Evolutionary conservation across 768 basidiomycete genomes (phyloP), one percentile per base, ranked within the genome.

Genomic region (Boletus pseudo-olivaceus): DNA sequence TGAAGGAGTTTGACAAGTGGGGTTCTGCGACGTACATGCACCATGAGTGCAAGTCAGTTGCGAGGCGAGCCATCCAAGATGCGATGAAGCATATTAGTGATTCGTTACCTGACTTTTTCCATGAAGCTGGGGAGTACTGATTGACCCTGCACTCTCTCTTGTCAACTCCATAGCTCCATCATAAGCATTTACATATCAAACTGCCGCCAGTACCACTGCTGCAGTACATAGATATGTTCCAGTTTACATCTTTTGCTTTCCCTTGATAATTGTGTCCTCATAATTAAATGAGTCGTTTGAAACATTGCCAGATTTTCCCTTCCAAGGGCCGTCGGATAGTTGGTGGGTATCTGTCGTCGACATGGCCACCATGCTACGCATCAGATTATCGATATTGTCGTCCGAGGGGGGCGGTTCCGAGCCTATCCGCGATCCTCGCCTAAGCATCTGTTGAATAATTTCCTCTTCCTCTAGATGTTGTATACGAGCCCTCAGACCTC

Each of bases 1-100:
- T 81, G 61, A 84, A 82, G 69, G 85, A 88, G 51, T 85, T 84
- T 54, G 87, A 87, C 53, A 74, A 81, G 49, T 84, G 83, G 82
- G 85, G 86, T 2, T 80, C 78, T 54, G 83, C 82, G 54, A 82
- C 84, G n/a, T 87, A 87, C 64, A 88, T 89, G 88, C 85, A 88
- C 61, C 83, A 82, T 53, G 88, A 88, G 53, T 90, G 88, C 72
- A 76, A 84, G 63, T 68, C 73, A 62, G 67, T 73, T 20, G 88
- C 86, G 23, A 78, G 78, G 66, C 77, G 77, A 60, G 75, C 76
- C 43, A 81, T 89, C 43, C 66, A 69, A 23, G 84, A 83, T 41
- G 70, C 77, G 50, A 74, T 86, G 38, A 84, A 76, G 65, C 71
- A 72, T 12, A 75, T 86, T 12, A 83, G 82, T 58, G 81, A 85